Evolutionary conservation across 495 filamentous ascomycete genomes (phyloP).

Genomic region (Penicillium subrubescens): DNA sequence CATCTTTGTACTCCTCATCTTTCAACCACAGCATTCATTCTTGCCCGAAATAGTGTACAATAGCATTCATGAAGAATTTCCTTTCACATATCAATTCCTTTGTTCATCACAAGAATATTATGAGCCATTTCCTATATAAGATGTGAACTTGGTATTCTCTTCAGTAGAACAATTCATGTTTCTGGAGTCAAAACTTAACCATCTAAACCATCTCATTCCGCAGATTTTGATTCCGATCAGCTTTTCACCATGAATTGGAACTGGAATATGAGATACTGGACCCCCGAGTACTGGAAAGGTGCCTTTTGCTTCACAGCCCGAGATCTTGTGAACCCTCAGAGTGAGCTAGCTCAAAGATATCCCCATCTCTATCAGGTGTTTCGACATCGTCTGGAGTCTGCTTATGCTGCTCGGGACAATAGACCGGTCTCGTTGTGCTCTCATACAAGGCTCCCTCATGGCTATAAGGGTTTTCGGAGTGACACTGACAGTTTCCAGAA

Average conservation of each 20-base stretch:
- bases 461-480: constrained; percentile 8
- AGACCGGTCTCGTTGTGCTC: constrained; percentile 18
- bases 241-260: background rate
- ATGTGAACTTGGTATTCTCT: background rate
- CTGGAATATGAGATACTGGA: background rate
- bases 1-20: background rate
- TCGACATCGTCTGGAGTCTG: constrained; percentile 9
- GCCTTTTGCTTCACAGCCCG: constrained; percentile 9
- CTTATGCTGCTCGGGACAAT: constrained; percentile 6
- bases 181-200: background rate
- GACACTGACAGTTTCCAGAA: constrained; percentile 10
- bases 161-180: background rate
- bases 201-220: background rate
- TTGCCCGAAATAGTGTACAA: background rate
- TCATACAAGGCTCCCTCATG: background rate
- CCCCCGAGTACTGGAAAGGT: background rate
- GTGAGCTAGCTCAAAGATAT: constrained; percentile 11
- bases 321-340: constrained; percentile 6
- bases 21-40: background rate
- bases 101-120: background rate
- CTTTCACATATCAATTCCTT: background rate
- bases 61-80: background rate
- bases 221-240: background rate
- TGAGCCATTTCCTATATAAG: background rate
- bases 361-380: constrained; percentile 18